Evolutionary conservation across 139 green algal genomes (phyloP).

Genomic region (Chlorella sp.): DNA sequence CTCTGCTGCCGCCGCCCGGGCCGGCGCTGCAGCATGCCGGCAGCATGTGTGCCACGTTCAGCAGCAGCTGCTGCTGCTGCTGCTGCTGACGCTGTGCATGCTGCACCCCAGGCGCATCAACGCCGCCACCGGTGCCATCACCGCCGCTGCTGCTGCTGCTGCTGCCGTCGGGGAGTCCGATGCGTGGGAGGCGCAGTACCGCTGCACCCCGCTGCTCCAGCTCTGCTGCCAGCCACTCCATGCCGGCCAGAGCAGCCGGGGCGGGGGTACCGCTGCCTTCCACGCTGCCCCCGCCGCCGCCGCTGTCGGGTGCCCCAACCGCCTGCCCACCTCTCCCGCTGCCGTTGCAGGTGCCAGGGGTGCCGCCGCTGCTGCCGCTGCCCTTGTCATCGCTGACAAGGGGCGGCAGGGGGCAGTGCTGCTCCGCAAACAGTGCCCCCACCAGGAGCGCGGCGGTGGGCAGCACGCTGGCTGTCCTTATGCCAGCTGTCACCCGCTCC

Average conservation of each 20-base stretch:
- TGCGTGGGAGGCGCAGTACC: slow-evolving; percentile 9
- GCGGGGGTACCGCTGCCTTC: neutral
- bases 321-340: neutral
- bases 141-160: slow-evolving; percentile 6
- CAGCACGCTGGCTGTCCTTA: slow-evolving; percentile 34
- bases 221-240: slow-evolving; percentile 22
- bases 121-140: neutral
- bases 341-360: neutral
- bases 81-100: neutral
- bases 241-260: neutral
- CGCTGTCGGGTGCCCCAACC: neutral
- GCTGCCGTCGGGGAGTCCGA: neutral
- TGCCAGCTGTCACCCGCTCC: slow-evolving; percentile 24
- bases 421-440: slow-evolving; percentile 10
- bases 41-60: slow-evolving; percentile 25
- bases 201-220: slow-evolving; percentile 20
- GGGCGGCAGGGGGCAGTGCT: neutral
- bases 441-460: slow-evolving; percentile 39
- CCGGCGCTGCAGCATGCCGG: neutral
- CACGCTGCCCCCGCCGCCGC: neutral
- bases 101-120: neutral
- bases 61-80: slow-evolving; percentile 22
- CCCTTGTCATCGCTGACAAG: neutral
- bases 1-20: neutral
- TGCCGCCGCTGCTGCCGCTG: neutral